Evolutionary conservation across 2,329 filamentous ascomycete species (phyloP).

Genomic region (Botrytis fragariae): DNA sequence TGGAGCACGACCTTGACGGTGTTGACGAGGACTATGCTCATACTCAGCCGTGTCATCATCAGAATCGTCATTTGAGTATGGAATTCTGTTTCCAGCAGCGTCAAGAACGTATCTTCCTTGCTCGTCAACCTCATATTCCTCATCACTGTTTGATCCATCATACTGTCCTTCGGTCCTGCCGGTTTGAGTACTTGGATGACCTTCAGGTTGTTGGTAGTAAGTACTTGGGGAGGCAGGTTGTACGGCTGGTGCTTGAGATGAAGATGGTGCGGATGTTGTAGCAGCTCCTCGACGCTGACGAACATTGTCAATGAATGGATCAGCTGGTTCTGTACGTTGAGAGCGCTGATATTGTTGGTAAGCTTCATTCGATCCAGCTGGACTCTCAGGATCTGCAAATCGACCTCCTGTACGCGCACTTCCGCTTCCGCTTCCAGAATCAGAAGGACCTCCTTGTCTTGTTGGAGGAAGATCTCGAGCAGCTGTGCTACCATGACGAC

Average conservation of each 20-base stretch:
- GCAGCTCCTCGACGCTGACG: conserved; percentile 33
- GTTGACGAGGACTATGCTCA: conserved; percentile 44
- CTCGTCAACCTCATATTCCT: conserved; percentile 67
- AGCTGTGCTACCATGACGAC: conserved; percentile 50
- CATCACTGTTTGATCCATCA: conserved; percentile 58
- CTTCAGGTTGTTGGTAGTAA: conserved; percentile 48
- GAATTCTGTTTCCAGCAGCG: conserved; percentile 58
- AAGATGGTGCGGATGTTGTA: conserved; percentile 19
- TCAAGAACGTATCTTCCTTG: conserved; percentile 61
- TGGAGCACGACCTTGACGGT: conserved; percentile 29
- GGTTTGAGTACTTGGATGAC: conserved; percentile 25
- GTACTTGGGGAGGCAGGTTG: conserved; percentile 42
- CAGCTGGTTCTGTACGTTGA: conserved; percentile 56
- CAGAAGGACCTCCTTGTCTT: conserved; percentile 44
- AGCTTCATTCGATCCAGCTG: conserved; percentile 25
- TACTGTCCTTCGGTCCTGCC: conserved; percentile 38
- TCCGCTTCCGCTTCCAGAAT: conserved; percentile 34
- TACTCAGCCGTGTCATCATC: conserved; percentile 57
- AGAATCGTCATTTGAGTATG: conserved; percentile 47
- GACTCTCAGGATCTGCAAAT: conserved; percentile 24
- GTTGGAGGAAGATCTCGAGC: conserved; percentile 43
- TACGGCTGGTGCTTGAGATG: conserved; percentile 43
- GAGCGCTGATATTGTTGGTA: conserved; percentile 35
- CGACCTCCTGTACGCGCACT: conserved; percentile 28
- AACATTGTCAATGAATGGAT: conserved; percentile 57